Percentiles rank a stretch among this genome's conserved stretches.
Evolutionary conservation across 1,139 yeast species (phyloP).

Genomic region (Suhomyces bolitotheri): DNA sequence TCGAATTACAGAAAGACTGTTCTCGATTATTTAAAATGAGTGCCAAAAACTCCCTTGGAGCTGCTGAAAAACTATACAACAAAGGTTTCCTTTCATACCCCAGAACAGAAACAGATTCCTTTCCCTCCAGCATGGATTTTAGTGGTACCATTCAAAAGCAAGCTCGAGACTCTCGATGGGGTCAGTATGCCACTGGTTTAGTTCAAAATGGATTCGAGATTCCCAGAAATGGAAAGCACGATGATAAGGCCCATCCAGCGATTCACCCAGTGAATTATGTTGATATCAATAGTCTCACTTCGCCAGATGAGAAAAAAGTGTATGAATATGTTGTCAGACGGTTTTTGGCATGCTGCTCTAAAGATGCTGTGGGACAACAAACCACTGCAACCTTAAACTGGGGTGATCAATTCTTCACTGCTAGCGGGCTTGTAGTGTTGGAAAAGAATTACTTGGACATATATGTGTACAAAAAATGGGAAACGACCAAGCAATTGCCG

Average conservation of each 20-base stretch:
- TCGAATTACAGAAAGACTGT: conserved; percentile 89
- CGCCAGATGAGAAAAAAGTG: conserved; percentile 62
- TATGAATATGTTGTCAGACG: conserved; percentile 87
- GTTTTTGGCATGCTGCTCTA: conserved; percentile 88
- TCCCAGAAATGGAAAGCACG: conserved; percentile 80
- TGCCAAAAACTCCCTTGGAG: conserved; percentile 77
- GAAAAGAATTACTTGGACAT: conserved; percentile 79
- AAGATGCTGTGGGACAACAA: conserved; percentile 79
- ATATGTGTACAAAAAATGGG: conserved; percentile 81
- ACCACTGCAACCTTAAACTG: conserved; percentile 68
- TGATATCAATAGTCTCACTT: conserved; percentile 33
- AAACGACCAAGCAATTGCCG: conserved; percentile 66
- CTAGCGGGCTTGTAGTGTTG: conserved; percentile 70
- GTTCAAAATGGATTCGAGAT: conserved; percentile 40
- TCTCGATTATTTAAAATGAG: conserved; percentile 70
- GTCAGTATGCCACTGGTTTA: conserved; percentile 42
- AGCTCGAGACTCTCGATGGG: conserved; percentile 49
- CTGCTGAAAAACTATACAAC: conserved; percentile 85
- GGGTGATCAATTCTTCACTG: conserved; percentile 72
- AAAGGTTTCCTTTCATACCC: conserved; percentile 91
- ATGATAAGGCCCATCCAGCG: conserved; percentile 98
- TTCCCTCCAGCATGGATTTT: conserved; percentile 75
- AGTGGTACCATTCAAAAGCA: conserved; percentile 61
- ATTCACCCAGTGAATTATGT: conserved; percentile 80
- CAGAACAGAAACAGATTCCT: conserved; percentile 93